These are phyloP conservation scores for Mycena filopes DNA, from an alignment of 768 basidiomycete genomes.

Conservation along the genomic window DNA sequence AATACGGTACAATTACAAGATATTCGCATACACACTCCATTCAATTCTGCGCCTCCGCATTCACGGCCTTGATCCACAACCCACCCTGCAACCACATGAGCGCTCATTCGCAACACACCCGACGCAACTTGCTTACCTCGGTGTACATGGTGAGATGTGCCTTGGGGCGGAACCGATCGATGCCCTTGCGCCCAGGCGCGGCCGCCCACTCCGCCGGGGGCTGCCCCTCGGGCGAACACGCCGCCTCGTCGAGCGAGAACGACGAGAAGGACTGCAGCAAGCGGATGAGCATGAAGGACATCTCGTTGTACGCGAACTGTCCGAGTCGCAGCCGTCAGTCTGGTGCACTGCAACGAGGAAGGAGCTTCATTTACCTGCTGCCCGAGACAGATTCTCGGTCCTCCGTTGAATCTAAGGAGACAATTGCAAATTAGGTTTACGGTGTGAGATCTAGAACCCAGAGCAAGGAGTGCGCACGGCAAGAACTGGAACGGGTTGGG, in stretches of 20 bases:
- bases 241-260: conserved; percentile 46
- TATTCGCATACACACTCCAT: background rate
- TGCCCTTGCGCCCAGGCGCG: conserved; percentile 41
- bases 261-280: conserved; percentile 52
- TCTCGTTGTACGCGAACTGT: conserved; percentile 34
- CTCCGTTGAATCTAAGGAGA: conserved; percentile 44
- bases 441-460: background rate
- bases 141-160: conserved; percentile 52
- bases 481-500: conserved; percentile 64
- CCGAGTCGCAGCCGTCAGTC: too few relatives aligned
- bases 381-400: conserved; percentile 55
- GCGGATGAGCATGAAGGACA: conserved; percentile 42
- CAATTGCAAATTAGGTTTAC: background rate
- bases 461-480: conserved; percentile 32
- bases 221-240: conserved; percentile 42
- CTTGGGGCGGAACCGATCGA: conserved; percentile 45
- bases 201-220: conserved; percentile 50
- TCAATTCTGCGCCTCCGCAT: conserved; percentile 1
- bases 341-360: too few relatives aligned
- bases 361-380: conserved; percentile 49
- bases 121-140: background rate
- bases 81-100: conserved; percentile 11
- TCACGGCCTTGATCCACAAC: conserved; percentile 22
- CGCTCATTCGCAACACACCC: too few relatives aligned
- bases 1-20: conserved; percentile 4